Conservation (phyloP, 768 basidiomycete genomes). For the Serendipita sp. region DNA sequence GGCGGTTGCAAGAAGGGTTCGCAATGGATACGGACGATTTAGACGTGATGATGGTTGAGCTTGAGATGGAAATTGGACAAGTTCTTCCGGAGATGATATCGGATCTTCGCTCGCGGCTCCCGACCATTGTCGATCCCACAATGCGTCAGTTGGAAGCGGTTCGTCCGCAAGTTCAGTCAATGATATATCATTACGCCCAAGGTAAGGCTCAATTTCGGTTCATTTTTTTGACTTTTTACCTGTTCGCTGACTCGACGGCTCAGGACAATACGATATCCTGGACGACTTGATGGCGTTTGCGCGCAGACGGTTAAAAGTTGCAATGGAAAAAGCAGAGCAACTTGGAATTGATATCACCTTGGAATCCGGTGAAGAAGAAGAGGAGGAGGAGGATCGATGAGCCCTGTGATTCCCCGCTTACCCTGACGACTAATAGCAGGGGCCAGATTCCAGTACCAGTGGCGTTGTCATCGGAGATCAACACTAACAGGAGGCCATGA, state of each 20-base stretch:
- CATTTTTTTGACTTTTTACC: background rate
- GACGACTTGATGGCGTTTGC: constrained; percentile 16
- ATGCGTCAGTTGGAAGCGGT: background rate
- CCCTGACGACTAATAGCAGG: background rate
- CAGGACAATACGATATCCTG: constrained; percentile 13
- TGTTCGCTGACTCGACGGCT: background rate
- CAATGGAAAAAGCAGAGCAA: constrained; percentile 10
- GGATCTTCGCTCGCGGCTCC: constrained; percentile 33
- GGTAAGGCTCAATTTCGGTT: constrained; percentile 2
- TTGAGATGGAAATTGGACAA: constrained; percentile 52
- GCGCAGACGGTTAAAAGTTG: background rate
- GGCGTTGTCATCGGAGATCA: no score
- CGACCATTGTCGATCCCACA: constrained; percentile 16
- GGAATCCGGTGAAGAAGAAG: constrained; percentile 5
- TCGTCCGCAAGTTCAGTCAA: background rate
- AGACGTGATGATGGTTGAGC: constrained; percentile 17
- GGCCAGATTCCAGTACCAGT: no score
- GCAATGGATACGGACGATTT: constrained; percentile 18
- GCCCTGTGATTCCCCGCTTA: background rate
- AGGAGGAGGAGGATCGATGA: background rate
- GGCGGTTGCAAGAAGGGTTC: constrained; percentile 38
- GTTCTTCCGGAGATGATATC: constrained; percentile 53
- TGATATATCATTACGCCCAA: constrained; percentile 8
- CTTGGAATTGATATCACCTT: constrained; percentile 8
- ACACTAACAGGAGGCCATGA: no score